These are phyloP conservation scores for Cinchona pubescens DNA, from an alignment of 257 asterid genomes.

Conservation along the genomic window DNA sequence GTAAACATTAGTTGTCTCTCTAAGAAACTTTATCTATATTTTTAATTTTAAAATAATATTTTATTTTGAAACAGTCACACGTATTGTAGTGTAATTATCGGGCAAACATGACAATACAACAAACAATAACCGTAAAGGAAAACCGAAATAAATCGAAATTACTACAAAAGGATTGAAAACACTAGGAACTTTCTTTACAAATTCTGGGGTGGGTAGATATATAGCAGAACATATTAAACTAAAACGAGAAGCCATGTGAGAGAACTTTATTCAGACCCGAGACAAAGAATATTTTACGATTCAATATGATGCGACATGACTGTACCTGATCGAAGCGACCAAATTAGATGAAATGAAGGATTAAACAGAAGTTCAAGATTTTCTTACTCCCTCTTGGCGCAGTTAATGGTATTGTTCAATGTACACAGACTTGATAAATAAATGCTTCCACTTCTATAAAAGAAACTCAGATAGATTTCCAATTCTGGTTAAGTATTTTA, in stretches of 20 bases:
- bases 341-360: neutral
- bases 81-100: neutral
- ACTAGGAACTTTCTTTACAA: conserved; percentile 3
- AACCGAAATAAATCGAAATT: neutral
- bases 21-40: no score
- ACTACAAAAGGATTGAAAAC: neutral
- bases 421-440: neutral
- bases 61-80: no score
- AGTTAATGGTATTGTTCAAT: neutral
- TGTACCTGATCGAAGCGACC: conserved; percentile 30
- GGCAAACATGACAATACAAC: neutral
- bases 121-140: neutral
- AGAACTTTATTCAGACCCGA: neutral
- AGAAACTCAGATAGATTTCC: conserved; percentile 5
- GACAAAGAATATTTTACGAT: conserved; percentile 13
- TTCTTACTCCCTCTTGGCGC: no score
- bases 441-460: neutral
- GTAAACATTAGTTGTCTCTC: no score
- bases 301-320: neutral
- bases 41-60: no score
- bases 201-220: neutral
- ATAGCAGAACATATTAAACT: neutral
- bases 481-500: conserved; percentile 3
- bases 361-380: neutral
- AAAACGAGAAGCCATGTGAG: neutral